Conservation (phyloP, 2,329 filamentous ascomycete genomes). For the Colletotrichum paranaense region DNA sequence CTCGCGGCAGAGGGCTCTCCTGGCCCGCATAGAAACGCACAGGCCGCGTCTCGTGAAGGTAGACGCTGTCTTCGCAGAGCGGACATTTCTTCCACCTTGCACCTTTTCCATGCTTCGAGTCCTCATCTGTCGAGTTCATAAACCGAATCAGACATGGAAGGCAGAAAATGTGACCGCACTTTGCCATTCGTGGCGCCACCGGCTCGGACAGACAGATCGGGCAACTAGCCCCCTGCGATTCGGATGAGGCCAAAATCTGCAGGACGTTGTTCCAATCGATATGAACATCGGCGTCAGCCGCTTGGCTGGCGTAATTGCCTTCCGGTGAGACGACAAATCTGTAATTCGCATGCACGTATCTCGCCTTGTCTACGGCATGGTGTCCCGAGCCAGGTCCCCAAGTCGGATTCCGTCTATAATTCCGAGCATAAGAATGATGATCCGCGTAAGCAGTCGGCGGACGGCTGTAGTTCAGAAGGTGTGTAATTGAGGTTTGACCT, state of each 20-base stretch:
- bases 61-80: slow-evolving; percentile 94
- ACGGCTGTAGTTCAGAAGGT: slow-evolving; percentile 91
- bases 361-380: slow-evolving; percentile 90
- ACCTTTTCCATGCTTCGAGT: slow-evolving; percentile 73
- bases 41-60: slow-evolving; percentile 87
- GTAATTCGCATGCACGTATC: slow-evolving; percentile 95
- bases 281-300: slow-evolving; percentile 86
- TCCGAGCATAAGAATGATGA: slow-evolving; percentile 62
- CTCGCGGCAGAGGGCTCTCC: slow-evolving; percentile 81
- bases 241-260: slow-evolving; percentile 89
- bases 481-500: slow-evolving; percentile 96
- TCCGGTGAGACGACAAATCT: slow-evolving; percentile 92
- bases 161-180: slow-evolving; percentile 97
- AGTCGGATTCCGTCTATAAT: slow-evolving; percentile 77
- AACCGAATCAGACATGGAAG: slow-evolving; percentile 93
- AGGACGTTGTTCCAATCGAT: slow-evolving; percentile 92
- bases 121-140: slow-evolving; percentile 89
- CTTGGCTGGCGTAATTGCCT: slow-evolving; percentile 82
- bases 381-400: slow-evolving; percentile 92
- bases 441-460: slow-evolving; percentile 77
- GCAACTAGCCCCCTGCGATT: slow-evolving; percentile 89
- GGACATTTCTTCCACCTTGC: slow-evolving; percentile 94
- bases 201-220: slow-evolving; percentile 95
- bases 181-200: slow-evolving; percentile 95
- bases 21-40: slow-evolving; percentile 93